A percentile compares a stretch with the other conserved stretches of the same genome.
Evolutionary conservation across 306 rosid species (phyloP).

Genomic region (Trifolium repens): DNA sequence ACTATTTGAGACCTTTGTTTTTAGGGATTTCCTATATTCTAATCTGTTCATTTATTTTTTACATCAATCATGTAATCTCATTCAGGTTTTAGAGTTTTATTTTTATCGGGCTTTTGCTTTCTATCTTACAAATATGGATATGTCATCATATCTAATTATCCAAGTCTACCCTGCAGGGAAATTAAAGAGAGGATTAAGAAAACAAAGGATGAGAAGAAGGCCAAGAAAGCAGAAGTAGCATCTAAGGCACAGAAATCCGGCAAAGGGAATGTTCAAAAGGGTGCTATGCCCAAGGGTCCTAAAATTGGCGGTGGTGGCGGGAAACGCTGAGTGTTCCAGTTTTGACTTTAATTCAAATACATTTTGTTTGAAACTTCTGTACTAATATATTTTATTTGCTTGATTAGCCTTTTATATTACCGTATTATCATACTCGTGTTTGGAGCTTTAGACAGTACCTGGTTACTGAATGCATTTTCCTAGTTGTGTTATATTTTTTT

Average conservation of each 20-base stretch:
- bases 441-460: constrained; percentile 24
- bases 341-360: constrained; percentile 31
- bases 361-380: constrained; percentile 31
- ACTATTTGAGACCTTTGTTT: neutral
- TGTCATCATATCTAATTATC: neutral
- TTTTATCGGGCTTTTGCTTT: neutral
- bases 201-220: constrained; percentile 89
- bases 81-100: neutral
- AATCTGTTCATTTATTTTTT: no score
- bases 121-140: neutral
- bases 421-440: constrained; percentile 26
- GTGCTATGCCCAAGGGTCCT: constrained; percentile 76
- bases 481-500: neutral
- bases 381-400: constrained; percentile 43
- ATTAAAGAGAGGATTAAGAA: constrained; percentile 88
- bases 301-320: constrained; percentile 93
- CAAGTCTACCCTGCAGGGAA: constrained; percentile 53
- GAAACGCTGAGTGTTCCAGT: constrained; percentile 62
- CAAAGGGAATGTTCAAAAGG: constrained; percentile 63
- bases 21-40: neutral
- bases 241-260: constrained; percentile 69
- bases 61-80: neutral
- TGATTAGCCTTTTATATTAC: constrained; percentile 12
- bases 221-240: constrained; percentile 77
- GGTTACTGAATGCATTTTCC: constrained; percentile 6